Percentiles rank a stretch among this genome's conserved stretches.
Evolutionary conservation across 345 rosid species (phyloP).

Genomic region (Bruguiera gymnorhiza): DNA sequence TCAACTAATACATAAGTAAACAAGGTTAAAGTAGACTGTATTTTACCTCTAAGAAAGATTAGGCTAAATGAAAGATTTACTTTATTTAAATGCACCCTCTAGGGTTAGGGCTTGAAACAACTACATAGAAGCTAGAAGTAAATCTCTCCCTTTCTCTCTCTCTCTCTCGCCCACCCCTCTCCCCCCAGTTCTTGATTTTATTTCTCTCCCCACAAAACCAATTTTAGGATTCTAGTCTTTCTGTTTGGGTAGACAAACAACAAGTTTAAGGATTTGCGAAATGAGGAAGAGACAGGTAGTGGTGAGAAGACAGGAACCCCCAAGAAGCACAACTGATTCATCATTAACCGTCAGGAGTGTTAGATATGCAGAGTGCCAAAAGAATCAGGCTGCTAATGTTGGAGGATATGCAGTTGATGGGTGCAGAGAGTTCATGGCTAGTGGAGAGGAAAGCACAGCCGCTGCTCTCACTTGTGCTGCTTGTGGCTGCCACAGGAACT

Average conservation of each 20-base stretch:
- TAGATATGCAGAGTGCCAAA: conserved; percentile 71
- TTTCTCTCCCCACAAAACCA: no score
- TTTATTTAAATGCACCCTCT: conserved; percentile 40
- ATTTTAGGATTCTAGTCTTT: neutral
- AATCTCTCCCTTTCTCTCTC: conserved; percentile 6
- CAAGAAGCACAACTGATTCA: conserved; percentile 41
- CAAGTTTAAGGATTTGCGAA: conserved; percentile 3
- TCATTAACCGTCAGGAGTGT: conserved; percentile 42
- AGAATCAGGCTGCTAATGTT: conserved; percentile 67
- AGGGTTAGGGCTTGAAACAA: conserved; percentile 52
- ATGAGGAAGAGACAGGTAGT: conserved; percentile 85
- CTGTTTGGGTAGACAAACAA: neutral
- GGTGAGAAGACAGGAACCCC: conserved; percentile 47
- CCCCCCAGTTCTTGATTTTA: neutral
- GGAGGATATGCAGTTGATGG: conserved; percentile 80
- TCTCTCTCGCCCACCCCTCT: neutral
- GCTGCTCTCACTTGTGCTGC: conserved; percentile 35
- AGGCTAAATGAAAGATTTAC: conserved; percentile 6
- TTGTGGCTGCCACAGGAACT: conserved; percentile 36
- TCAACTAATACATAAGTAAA: neutral
- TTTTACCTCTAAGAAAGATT: neutral
- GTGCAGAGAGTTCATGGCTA: conserved; percentile 82
- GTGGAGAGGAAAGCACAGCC: conserved; percentile 37
- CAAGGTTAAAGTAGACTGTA: neutral
- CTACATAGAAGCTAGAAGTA: conserved; percentile 7